phyloP scores from a whole-genome alignment of 176 grass and related monocot species.

The Cenchrus americanus region DNA sequence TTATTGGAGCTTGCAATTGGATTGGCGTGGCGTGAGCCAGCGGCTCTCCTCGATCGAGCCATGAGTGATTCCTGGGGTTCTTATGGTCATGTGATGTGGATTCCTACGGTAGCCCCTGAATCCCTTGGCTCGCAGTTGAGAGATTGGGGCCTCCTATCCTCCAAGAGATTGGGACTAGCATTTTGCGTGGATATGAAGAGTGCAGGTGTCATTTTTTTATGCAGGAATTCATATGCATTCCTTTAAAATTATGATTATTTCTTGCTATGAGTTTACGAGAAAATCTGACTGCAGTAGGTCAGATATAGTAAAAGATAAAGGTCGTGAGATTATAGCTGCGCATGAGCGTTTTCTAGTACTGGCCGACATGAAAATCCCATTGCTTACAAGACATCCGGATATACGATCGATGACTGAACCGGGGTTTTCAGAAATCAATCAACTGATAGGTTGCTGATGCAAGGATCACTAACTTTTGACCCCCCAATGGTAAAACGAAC shows the following conservation, averaged over 20 bases:
- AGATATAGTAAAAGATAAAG: too few relatives aligned
- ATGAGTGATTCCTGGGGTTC: slow-evolving; percentile 21
- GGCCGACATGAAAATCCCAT: background rate
- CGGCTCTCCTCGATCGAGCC: slow-evolving; percentile 30
- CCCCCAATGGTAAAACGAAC: too few relatives aligned
- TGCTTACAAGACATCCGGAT: background rate
- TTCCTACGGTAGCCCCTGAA: slow-evolving; percentile 18
- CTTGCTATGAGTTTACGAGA: background rate
- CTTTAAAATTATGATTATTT: background rate
- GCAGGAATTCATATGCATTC: background rate
- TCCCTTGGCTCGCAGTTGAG: slow-evolving; percentile 35
- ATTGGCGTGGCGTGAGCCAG: slow-evolving; percentile 23
- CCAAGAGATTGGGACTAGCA: background rate
- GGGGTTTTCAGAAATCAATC: background rate
- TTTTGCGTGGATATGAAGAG: background rate
- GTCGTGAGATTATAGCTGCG: background rate
- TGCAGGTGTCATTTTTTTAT: background rate
- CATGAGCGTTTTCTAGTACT: background rate
- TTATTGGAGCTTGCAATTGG: background rate
- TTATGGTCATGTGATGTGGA: slow-evolving; percentile 1
- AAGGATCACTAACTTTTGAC: background rate
- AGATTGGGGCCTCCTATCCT: background rate
- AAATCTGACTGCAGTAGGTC: too few relatives aligned
- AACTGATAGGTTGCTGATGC: background rate
- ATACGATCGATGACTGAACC: background rate